phyloP scores from a whole-genome alignment of 169 alveolate genomes.

The Plasmodium malariae region DNA sequence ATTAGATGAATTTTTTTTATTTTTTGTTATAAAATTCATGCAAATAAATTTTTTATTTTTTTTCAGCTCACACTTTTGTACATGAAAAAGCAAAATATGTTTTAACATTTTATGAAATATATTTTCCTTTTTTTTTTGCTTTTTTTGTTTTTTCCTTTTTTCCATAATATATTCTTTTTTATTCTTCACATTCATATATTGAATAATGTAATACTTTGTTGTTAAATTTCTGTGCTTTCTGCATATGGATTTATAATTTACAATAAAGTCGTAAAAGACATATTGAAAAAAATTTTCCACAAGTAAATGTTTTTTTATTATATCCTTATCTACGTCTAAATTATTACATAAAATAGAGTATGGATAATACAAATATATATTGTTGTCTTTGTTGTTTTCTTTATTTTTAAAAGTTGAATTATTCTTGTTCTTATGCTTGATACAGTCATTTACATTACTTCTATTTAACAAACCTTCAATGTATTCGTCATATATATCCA shows the following conservation, averaged over 20 bases:
- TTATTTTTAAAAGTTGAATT: not conserved
- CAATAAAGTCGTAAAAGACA: constrained; percentile 58
- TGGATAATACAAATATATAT: constrained; percentile 62
- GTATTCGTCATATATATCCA: constrained; percentile 27
- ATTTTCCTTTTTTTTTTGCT: constrained; percentile 48
- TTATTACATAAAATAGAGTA: constrained; percentile 52
- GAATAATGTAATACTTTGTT: constrained; percentile 27
- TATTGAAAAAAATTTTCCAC: constrained; percentile 62
- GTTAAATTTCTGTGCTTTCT: constrained; percentile 1
- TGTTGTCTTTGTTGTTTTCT: constrained; percentile 7
- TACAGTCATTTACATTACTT: not conserved
- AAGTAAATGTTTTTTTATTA: constrained; percentile 56
- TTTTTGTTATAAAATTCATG: constrained; percentile 23
- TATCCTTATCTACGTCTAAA: constrained; percentile 48
- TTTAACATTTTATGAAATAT: constrained; percentile 49
- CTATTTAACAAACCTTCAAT: constrained; percentile 15
- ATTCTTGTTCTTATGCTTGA: not conserved
- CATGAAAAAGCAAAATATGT: constrained; percentile 16
- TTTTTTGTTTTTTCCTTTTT: constrained; percentile 19
- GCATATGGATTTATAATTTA: constrained; percentile 57
- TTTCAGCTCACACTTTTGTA: constrained; percentile 23
- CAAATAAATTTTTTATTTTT: constrained; percentile 28
- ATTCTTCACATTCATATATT: constrained; percentile 32
- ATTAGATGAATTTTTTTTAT: not conserved
- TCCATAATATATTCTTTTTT: constrained; percentile 12